A percentile compares a stretch with the other conserved stretches of the same genome.
phyloP scores from a whole-genome alignment of 2,329 filamentous ascomycete species.

The Fusarium miscanthi region DNA sequence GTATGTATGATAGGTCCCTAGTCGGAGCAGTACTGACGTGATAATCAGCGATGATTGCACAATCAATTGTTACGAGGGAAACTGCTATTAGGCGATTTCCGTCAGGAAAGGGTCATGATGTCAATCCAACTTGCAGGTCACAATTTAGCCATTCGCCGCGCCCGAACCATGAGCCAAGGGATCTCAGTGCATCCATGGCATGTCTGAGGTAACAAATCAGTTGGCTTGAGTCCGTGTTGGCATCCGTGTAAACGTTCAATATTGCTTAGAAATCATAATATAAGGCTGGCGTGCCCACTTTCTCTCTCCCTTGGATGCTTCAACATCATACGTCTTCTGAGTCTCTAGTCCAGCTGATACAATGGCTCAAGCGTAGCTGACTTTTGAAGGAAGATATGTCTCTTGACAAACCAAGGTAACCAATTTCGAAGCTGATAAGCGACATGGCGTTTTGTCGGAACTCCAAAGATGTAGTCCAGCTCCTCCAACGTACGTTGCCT shows the following conservation, averaged over 20 bases:
- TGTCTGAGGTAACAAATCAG: not conserved
- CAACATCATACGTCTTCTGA: not conserved
- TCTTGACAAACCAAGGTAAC: constrained; percentile 50
- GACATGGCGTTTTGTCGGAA: constrained; percentile 49
- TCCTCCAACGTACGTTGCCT: constrained; percentile 54
- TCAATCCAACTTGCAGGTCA: no score
- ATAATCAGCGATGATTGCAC: no score
- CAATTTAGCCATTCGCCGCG: no score
- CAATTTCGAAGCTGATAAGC: constrained; percentile 50
- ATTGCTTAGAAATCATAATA: not conserved
- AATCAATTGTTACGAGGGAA: no score
- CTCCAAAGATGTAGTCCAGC: constrained; percentile 53
- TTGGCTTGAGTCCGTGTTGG: fast-evolving
- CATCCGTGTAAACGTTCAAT: not conserved
- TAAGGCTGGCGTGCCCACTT: not conserved
- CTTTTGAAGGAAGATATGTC: constrained; percentile 45
- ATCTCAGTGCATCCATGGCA: no score
- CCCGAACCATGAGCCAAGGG: no score
- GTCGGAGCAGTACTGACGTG: no score
- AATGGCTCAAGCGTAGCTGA: constrained; percentile 47
- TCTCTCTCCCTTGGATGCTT: not conserved
- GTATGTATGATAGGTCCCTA: no score
- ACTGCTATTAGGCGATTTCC: no score
- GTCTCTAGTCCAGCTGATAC: constrained; percentile 36
- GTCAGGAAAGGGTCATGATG: no score